Evolutionary conservation across 352 stramenopile genomes (phyloP).

Genomic region (Pythium apleroticum): DNA sequence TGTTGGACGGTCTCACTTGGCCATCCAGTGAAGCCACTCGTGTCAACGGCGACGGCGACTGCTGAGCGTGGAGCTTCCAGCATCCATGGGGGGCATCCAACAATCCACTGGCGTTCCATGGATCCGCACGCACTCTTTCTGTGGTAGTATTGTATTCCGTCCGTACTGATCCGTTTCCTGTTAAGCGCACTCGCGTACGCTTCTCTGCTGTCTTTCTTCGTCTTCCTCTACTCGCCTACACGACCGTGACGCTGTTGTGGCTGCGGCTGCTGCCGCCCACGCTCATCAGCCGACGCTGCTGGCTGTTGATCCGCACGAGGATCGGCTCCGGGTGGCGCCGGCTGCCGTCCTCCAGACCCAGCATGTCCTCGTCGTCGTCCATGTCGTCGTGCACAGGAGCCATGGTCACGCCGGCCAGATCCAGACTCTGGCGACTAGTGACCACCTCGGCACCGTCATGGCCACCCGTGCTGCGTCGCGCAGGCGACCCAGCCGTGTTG

Average conservation of each 20-base stretch:
- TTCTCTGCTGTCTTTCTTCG: background rate
- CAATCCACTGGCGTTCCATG: background rate
- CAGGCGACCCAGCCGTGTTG: background rate
- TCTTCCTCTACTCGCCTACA: background rate
- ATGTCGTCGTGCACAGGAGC: constrained; percentile 2
- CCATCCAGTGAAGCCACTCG: too few relatives aligned
- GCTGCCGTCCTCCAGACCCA: constrained; percentile 17
- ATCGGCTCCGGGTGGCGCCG: constrained; percentile 21
- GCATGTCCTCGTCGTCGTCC: constrained; percentile 25
- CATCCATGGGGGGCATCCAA: too few relatives aligned
- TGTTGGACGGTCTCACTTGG: background rate
- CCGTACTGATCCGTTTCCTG: background rate
- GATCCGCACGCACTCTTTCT: background rate
- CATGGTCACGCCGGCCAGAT: background rate
- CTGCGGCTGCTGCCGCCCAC: constrained; percentile 14
- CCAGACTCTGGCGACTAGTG: background rate
- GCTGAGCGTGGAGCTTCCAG: too few relatives aligned
- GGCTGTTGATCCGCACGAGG: constrained; percentile 21
- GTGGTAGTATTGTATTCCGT: background rate
- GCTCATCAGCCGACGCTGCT: constrained; percentile 10
- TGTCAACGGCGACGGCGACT: too few relatives aligned
- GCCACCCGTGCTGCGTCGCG: background rate
- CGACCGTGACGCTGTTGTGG: constrained; percentile 4
- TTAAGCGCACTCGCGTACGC: too few relatives aligned
- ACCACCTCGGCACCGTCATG: background rate